phyloP scores from a whole-genome alignment of 2,329 filamentous ascomycete genomes.

The Septoria petroselini region DNA sequence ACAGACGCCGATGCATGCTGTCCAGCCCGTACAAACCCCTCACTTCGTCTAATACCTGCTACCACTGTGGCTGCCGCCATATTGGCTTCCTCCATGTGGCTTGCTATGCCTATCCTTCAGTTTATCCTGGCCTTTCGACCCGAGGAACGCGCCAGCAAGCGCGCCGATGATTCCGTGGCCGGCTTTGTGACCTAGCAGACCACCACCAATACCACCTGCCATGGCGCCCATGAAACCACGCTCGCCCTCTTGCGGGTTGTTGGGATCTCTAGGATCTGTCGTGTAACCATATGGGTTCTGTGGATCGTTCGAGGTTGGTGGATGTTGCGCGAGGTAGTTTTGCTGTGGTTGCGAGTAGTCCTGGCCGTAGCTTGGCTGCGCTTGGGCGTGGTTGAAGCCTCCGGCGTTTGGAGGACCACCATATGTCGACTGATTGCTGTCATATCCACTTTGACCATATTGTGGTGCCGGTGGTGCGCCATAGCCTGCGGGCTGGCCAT shows the following conservation, averaged over 20 bases:
- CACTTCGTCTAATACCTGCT: background rate
- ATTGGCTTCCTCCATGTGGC: constrained; percentile 10
- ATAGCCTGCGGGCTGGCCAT: constrained; percentile 27
- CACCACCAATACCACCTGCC: constrained; percentile 56
- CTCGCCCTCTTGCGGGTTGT: constrained; percentile 52
- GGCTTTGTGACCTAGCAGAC: constrained; percentile 55
- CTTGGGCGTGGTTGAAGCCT: constrained; percentile 31
- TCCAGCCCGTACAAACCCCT: no score
- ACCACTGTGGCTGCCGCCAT: background rate
- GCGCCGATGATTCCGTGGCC: constrained; percentile 56
- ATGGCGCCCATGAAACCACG: constrained; percentile 57
- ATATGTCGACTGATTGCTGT: constrained; percentile 16
- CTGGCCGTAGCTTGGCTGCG: constrained; percentile 28
- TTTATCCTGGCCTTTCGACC: constrained; percentile 51
- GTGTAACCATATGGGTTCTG: constrained; percentile 40
- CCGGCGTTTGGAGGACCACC: constrained; percentile 31
- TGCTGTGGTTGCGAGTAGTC: constrained; percentile 20
- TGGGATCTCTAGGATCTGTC: constrained; percentile 39
- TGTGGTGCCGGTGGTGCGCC: constrained; percentile 24
- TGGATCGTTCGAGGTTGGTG: constrained; percentile 34
- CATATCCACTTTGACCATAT: constrained; percentile 27
- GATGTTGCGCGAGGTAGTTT: constrained; percentile 26
- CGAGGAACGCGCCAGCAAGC: constrained; percentile 56
- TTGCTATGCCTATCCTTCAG: constrained; percentile 45
- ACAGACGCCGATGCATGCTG: no score